phyloP scores from a whole-genome alignment of 1,284 basidiomycete genomes.

The Sporisorium exsertum region DNA sequence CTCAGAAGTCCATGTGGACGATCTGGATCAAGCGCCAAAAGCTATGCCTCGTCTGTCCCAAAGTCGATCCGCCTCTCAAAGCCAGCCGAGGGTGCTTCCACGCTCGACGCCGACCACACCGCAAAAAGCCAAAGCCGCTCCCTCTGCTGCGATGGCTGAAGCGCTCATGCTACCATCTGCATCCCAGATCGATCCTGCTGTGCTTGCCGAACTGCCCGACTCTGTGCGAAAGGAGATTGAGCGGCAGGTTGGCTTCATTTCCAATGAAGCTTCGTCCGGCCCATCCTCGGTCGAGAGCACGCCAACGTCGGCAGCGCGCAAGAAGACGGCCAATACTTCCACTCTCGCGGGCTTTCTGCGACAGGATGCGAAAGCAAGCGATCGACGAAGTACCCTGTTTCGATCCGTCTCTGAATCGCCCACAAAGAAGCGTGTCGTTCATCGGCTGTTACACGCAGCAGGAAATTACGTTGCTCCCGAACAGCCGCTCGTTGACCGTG shows the following conservation, averaged over 20 bases:
- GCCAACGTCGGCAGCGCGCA: constrained; percentile 23
- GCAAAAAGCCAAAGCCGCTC: constrained; percentile 38
- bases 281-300: constrained; percentile 33
- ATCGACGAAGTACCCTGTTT: constrained; percentile 17
- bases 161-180: constrained; percentile 54
- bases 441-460: constrained; percentile 17
- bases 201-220: constrained; percentile 60
- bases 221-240: constrained; percentile 60
- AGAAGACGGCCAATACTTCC: constrained; percentile 18
- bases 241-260: constrained; percentile 34
- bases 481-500: constrained; percentile 26
- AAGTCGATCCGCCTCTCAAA: constrained; percentile 17
- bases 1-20: neutral
- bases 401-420: constrained; percentile 45
- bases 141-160: constrained; percentile 30
- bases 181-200: constrained; percentile 64
- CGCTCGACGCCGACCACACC: constrained; percentile 43
- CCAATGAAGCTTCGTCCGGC: constrained; percentile 18
- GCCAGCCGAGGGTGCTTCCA: constrained; percentile 21
- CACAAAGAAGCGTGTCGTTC: constrained; percentile 34
- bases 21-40: constrained; percentile 5
- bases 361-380: neutral
- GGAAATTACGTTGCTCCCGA: constrained; percentile 17
- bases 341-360: constrained; percentile 20
- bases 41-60: constrained; percentile 3